Evolutionary conservation across 305 asterid species (phyloP), one percentile per base, ranked within the genome.

Genomic region (Solanum hybrid): DNA sequence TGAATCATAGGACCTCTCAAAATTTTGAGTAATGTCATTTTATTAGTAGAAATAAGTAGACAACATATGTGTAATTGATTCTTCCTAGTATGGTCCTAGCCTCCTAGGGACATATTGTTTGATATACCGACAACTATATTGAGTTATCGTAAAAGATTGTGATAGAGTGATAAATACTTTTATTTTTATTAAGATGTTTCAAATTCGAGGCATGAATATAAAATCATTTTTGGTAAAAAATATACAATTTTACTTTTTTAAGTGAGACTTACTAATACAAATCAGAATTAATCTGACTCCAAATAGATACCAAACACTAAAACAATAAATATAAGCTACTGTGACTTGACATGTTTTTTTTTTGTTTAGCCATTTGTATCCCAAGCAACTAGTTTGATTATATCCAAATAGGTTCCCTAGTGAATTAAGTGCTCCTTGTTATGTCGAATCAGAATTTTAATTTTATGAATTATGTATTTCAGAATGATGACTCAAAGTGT

Each of bases 91-190:
- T 36, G 56, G 3, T 27, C 27, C 84, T 40, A 40, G 56, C 56
- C 17, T 40, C 56, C 56, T 22, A 1, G 10, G 1, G 19, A 71
- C 32, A 71, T 10, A 69, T 24, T 69, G 32, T 10, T 24, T 69
- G 76, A 69, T 69, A 11, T 11, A 24, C 4, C 32, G 32, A 69
- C 17, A 69, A 24, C 7, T 5, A 24, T 66, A 2, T 0, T 10
- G 0, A 2, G 1, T 13, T 24, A 69, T n/a, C 2, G 0, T 2
- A 24, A 24, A 69, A 24, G 1, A 69, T 69, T 1, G 7, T 24
- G 1, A 24, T 69, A 24, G 6, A 24, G 2, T 69, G 1, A 24
- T 10, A 69, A 69, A 69, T 4, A 24, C 0, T 10, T 60, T 60
- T 19, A 19, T 7, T 1, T 60, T 60, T 19, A 60, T 7, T 60